Base-by-base conservation (phyloP, 768 basidiomycete species). In the Phlegmacium glaucopus region DNA sequence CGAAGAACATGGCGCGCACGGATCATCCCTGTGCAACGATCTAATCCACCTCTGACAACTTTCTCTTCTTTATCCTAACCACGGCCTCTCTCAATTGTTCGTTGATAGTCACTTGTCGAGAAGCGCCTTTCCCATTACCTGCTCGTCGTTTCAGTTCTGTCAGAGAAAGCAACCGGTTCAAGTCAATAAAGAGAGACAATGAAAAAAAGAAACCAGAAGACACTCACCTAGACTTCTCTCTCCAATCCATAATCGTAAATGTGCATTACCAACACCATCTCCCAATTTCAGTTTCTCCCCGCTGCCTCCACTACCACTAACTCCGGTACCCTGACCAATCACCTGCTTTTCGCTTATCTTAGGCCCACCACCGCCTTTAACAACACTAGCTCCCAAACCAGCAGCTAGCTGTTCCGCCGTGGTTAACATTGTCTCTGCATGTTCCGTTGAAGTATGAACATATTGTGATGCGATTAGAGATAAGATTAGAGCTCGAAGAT, bases 401-500 rank as follows among this genome's bases (percentile, higher is more conserved):
- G 80, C 81, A 0, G 82, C 85, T 2, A 90, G 71, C 56, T 83
- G 82, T 56, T 85, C 85, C 39, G 81, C 83, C 3, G 84, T 82
- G 11, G 69, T 71, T 1, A 91, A 64, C 70, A 88, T 85, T 44
- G 73, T 68, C 58, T 74, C 69, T 6, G 88, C 87, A 50, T 89
- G 82, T n/a, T 81, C 79, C 3, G 72, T 72, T 0, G 85, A 77
- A 0, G 88, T 89, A 47, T 87, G 78, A 22, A 85, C 56, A 50
- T 88, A 90, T 51, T 89, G 84, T 22, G 83, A 75, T 1, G 87
- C 75, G 9, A 83, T 76, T 13, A 90, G 72, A 2, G 84, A 79
- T 13, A 90, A 70, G 3, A 89, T 70, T 1, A 88, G 67, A 10
- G 85, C 85, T 8, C 87, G 83, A 15, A 89, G 65, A 58, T 90